Conservation (phyloP, 345 rosid genomes). For the Aquilaria sinensis region DNA sequence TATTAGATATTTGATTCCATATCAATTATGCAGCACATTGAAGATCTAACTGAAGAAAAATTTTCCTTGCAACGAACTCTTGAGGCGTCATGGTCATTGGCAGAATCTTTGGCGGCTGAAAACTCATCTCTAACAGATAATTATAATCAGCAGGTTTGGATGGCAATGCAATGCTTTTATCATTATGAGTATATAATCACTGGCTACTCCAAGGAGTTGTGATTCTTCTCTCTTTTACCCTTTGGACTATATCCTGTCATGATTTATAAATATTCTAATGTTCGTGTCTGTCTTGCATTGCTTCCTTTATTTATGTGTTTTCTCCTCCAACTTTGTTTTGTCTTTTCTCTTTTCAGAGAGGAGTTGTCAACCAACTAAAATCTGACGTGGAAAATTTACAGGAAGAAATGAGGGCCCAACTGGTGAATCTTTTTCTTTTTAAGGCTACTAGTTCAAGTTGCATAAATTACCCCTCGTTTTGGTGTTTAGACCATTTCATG, state of each 20-base stretch:
- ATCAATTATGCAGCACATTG: slow-evolving; percentile 68
- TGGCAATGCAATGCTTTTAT: slow-evolving; percentile 3
- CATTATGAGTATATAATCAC: background rate
- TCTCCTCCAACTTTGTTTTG: background rate
- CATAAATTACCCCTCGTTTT: background rate
- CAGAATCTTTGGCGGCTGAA: slow-evolving; percentile 95
- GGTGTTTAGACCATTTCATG: background rate
- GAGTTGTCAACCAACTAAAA: slow-evolving; percentile 84
- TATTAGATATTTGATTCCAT: too few species aligned
- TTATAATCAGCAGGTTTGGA: slow-evolving; percentile 86
- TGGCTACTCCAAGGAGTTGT: background rate
- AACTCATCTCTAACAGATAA: slow-evolving; percentile 89
- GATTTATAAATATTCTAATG: background rate
- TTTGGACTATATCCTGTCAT: background rate
- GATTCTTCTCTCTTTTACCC: background rate
- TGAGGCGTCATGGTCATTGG: slow-evolving; percentile 83
- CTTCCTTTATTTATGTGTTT: too few species aligned
- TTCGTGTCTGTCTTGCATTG: too few species aligned
- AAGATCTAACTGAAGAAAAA: slow-evolving; percentile 95
- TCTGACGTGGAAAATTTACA: slow-evolving; percentile 80
- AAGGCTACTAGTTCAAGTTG: slow-evolving; percentile 3
- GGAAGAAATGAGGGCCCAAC: slow-evolving; percentile 67
- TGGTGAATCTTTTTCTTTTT: slow-evolving; percentile 42
- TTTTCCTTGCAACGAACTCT: slow-evolving; percentile 95
- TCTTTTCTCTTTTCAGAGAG: slow-evolving; percentile 50